Conservation (phyloP, 176 grass and related monocot genomes). For the Tillandsia fasciculata region DNA sequence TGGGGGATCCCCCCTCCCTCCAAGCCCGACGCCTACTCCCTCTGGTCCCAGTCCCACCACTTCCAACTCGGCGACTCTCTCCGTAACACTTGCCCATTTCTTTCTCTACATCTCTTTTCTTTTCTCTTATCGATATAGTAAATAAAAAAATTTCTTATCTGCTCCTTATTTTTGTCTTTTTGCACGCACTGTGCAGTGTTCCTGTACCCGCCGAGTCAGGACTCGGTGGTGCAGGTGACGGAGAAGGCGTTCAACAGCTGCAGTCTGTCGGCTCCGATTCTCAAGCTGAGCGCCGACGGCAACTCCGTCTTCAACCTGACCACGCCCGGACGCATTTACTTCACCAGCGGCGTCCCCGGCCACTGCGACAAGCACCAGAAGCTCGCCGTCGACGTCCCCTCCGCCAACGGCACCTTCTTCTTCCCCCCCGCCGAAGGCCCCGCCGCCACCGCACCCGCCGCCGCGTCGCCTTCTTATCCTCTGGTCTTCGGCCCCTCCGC, state of each 20-base stretch:
- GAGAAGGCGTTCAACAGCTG: constrained; percentile 53
- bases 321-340: constrained; percentile 43
- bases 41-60: constrained; percentile 37
- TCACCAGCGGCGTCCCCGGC: constrained; percentile 38
- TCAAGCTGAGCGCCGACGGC: constrained; percentile 44
- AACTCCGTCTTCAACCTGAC: constrained; percentile 89
- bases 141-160: neutral
- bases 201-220: constrained; percentile 60
- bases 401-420: constrained; percentile 48
- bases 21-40: constrained; percentile 48
- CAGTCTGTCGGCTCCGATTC: constrained; percentile 30
- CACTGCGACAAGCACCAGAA: constrained; percentile 78
- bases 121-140: neutral
- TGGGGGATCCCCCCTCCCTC: constrained; percentile 55
- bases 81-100: constrained; percentile 13
- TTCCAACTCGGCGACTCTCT: constrained; percentile 68
- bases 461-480: constrained; percentile 11
- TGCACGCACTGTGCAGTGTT: constrained; percentile 33
- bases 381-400: constrained; percentile 58
- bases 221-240: constrained; percentile 49
- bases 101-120: neutral
- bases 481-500: constrained; percentile 23
- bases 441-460: constrained; percentile 10
- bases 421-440: constrained; percentile 15
- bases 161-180: neutral